phyloP scores from a whole-genome alignment of 768 basidiomycete genomes.

The Amanita phalloides region DNA sequence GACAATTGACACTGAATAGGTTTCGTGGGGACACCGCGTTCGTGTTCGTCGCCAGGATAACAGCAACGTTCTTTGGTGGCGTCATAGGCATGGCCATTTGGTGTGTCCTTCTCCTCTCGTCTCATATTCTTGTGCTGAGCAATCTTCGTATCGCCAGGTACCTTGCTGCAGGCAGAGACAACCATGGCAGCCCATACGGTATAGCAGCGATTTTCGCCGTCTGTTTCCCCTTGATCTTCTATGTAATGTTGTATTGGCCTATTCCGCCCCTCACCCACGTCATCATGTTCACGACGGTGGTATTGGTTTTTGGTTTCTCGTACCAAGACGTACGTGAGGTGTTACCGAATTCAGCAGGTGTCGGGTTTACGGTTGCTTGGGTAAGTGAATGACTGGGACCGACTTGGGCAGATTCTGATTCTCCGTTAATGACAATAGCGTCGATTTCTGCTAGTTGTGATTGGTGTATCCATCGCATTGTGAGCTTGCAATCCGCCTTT shows the following conservation, averaged over 20 bases:
- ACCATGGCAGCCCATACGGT: slow-evolving; percentile 54
- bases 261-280: slow-evolving; percentile 60
- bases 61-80: slow-evolving; percentile 58
- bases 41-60: slow-evolving; percentile 47
- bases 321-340: slow-evolving; percentile 47
- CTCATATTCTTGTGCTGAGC: neutral
- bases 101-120: slow-evolving; percentile 26
- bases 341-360: slow-evolving; percentile 38
- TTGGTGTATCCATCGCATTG: slow-evolving; percentile 74
- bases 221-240: slow-evolving; percentile 65
- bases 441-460: slow-evolving; percentile 58
- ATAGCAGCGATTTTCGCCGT: slow-evolving; percentile 58
- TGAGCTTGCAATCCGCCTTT: slow-evolving; percentile 18
- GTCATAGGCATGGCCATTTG: slow-evolving; percentile 55
- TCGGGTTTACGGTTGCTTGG: slow-evolving; percentile 65
- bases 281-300: slow-evolving; percentile 53
- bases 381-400: slow-evolving; percentile 19
- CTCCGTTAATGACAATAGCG: slow-evolving; percentile 24
- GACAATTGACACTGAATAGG: slow-evolving; percentile 56
- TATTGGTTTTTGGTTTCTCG: slow-evolving; percentile 63
- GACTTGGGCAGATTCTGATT: neutral
- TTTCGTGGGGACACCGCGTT: slow-evolving; percentile 72
- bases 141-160: slow-evolving; percentile 33
- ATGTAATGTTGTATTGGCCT: slow-evolving; percentile 60
- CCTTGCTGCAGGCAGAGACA: slow-evolving; percentile 46